Percentiles rank a stretch among this genome's conserved stretches.
Evolutionary conservation across 345 rosid genomes (phyloP).

Genomic region (Acer saccharum): DNA sequence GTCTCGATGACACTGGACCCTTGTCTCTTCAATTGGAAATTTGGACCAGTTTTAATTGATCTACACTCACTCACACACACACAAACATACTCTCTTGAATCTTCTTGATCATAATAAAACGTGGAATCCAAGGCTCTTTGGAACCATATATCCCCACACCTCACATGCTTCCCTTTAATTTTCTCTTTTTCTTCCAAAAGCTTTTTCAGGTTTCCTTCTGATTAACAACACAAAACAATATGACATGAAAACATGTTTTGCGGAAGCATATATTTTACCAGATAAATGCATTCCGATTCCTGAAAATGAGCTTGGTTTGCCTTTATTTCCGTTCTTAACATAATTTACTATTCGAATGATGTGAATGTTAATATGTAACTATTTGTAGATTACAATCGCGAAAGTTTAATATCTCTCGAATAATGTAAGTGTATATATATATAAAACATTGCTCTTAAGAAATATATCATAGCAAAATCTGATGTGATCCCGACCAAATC

Average conservation of each 20-base stretch:
- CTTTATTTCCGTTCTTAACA: not conserved
- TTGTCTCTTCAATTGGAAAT: conserved; percentile 5
- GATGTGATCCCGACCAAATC: not conserved
- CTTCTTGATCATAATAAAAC: conserved; percentile 5
- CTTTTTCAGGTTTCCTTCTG: conserved; percentile 17
- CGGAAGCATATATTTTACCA: not conserved
- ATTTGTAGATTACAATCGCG: no score
- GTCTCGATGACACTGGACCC: conserved; percentile 1
- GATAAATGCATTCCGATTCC: no score
- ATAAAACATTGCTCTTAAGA: not conserved
- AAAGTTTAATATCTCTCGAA: no score
- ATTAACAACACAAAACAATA: not conserved
- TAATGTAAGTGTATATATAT: no score
- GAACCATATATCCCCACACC: conserved; percentile 16
- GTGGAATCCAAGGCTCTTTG: conserved; percentile 32
- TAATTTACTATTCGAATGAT: not conserved
- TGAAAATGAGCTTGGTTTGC: not conserved
- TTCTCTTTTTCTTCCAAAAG: not conserved
- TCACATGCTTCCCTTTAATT: not conserved
- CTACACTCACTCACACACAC: not conserved
- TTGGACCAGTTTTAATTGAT: no score
- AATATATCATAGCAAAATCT: not conserved
- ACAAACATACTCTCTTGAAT: no score
- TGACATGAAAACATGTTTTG: not conserved
- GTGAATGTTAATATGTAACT: not conserved